phyloP scores from a whole-genome alignment of 1,284 basidiomycete genomes.

The Cryptococcus wingfieldii region DNA sequence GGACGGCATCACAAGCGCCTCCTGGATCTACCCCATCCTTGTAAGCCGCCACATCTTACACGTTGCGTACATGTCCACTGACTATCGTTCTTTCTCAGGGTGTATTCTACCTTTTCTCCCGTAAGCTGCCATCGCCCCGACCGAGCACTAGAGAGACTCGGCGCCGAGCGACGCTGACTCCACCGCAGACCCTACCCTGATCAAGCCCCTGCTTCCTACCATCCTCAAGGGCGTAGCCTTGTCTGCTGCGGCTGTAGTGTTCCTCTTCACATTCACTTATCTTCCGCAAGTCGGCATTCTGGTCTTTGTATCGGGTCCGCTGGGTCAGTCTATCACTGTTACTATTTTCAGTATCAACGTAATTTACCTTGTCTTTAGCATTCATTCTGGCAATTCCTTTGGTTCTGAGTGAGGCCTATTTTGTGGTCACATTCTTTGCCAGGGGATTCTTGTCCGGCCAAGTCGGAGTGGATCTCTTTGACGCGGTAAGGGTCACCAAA shows the following conservation, averaged over 20 bases:
- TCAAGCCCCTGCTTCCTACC: constrained; percentile 46
- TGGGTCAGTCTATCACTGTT: constrained; percentile 40
- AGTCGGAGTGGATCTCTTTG: constrained; percentile 52
- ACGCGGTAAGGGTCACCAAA: constrained; percentile 29
- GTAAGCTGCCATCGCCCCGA: constrained; percentile 17
- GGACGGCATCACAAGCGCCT: constrained; percentile 46
- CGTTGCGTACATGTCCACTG: background rate
- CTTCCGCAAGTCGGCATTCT: constrained; percentile 65
- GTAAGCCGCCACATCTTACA: constrained; percentile 23
- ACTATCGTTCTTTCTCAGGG: constrained; percentile 26
- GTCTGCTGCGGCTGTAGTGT: constrained; percentile 49
- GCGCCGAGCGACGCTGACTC: background rate
- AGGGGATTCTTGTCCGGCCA: constrained; percentile 54
- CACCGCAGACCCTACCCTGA: constrained; percentile 45
- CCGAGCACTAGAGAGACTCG: background rate
- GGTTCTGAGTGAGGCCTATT: constrained; percentile 50
- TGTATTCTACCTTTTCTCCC: constrained; percentile 44
- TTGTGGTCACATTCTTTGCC: constrained; percentile 53
- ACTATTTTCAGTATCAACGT: background rate
- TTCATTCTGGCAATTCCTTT: constrained; percentile 51
- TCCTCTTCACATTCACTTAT: constrained; percentile 62
- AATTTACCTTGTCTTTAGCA: constrained; percentile 20
- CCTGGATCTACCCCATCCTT: constrained; percentile 50
- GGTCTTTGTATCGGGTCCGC: constrained; percentile 60
- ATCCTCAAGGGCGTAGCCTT: constrained; percentile 42